phyloP scores from a whole-genome alignment of 2,329 filamentous ascomycete species.

The Boeremia lycopersici region DNA sequence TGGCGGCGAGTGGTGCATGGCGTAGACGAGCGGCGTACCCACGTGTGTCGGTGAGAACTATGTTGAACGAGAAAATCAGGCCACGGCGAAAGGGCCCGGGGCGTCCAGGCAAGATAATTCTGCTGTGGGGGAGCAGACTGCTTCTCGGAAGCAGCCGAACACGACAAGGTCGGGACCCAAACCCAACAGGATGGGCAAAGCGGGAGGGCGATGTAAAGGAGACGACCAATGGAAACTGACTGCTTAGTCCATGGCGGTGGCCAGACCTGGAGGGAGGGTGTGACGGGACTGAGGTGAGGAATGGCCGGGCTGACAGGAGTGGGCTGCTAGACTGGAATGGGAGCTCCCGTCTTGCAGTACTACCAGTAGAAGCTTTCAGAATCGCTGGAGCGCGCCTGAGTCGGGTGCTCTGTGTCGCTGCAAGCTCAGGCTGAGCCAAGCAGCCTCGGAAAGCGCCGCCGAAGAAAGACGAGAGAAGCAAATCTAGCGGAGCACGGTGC shows the following conservation, averaged over 20 bases:
- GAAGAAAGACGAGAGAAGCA: constrained; percentile 16
- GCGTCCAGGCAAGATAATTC: constrained; percentile 20
- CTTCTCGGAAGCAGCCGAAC: constrained; percentile 46
- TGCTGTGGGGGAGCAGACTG: constrained; percentile 35
- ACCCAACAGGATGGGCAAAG: constrained; percentile 34
- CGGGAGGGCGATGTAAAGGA: constrained; percentile 21
- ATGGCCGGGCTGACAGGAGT: constrained; percentile 11
- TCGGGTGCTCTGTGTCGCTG: constrained; percentile 37
- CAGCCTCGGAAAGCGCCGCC: constrained; percentile 7
- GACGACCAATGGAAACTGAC: constrained; percentile 33
- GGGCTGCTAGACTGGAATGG: constrained; percentile 33
- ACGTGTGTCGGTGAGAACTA: constrained; percentile 23
- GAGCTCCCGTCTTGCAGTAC: constrained; percentile 32
- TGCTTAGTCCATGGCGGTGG: constrained; percentile 33
- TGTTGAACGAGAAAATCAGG: constrained; percentile 20
- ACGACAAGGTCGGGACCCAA: constrained; percentile 26
- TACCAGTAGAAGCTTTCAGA: constrained; percentile 27
- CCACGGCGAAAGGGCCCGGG: constrained; percentile 17
- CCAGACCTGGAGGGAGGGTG: constrained; percentile 24
- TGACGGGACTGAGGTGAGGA: constrained; percentile 9
- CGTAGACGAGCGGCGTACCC: constrained; percentile 15
- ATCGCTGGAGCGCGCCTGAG: constrained; percentile 26
- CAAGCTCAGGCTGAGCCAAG: not conserved
- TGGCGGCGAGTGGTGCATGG: constrained; percentile 42
- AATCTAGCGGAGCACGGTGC: constrained; percentile 15